Evolutionary conservation across 352 stramenopile genomes (phyloP).

Genomic region (Saprolegnia parasitica): DNA sequence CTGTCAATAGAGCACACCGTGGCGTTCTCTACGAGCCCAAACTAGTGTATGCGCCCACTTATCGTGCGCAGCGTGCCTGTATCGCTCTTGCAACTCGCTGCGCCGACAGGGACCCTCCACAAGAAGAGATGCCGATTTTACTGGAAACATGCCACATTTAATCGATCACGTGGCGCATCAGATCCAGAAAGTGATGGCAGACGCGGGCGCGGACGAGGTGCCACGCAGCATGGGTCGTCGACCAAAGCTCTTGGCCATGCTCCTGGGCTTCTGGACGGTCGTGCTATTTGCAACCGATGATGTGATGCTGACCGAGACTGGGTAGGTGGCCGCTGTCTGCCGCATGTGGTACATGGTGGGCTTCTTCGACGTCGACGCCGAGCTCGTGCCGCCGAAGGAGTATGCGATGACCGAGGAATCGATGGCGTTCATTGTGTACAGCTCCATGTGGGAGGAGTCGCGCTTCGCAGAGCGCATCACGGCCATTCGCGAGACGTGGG

Average conservation of each 20-base stretch:
- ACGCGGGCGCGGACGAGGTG: neutral
- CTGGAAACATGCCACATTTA: too few species aligned
- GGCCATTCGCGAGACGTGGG: slow-evolving; percentile 26
- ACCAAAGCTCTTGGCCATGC: slow-evolving; percentile 19
- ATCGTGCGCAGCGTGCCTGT: too few species aligned
- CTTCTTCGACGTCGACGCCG: slow-evolving; percentile 19
- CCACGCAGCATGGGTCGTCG: neutral
- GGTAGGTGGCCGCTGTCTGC: slow-evolving; percentile 20
- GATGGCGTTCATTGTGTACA: slow-evolving; percentile 30
- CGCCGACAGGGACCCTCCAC: too few species aligned
- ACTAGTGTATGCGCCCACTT: too few species aligned
- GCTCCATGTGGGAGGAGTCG: slow-evolving; percentile 27
- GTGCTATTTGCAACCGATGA: neutral
- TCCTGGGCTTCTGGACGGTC: slow-evolving; percentile 29
- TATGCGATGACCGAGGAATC: slow-evolving; percentile 11
- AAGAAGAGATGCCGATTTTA: too few species aligned
- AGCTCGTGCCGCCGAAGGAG: neutral
- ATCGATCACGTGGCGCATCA: neutral
- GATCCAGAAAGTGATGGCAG: neutral
- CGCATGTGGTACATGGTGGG: slow-evolving; percentile 29
- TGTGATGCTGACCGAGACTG: neutral
- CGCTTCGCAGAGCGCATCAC: slow-evolving; percentile 21
- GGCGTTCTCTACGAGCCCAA: too few species aligned
- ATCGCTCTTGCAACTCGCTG: too few species aligned
- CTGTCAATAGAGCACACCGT: too few species aligned